A percentile compares a stretch with the other conserved stretches of the same genome.
Evolutionary conservation across 306 rosid genomes (phyloP).

Genomic region (Casuarina cunninghamiana): DNA sequence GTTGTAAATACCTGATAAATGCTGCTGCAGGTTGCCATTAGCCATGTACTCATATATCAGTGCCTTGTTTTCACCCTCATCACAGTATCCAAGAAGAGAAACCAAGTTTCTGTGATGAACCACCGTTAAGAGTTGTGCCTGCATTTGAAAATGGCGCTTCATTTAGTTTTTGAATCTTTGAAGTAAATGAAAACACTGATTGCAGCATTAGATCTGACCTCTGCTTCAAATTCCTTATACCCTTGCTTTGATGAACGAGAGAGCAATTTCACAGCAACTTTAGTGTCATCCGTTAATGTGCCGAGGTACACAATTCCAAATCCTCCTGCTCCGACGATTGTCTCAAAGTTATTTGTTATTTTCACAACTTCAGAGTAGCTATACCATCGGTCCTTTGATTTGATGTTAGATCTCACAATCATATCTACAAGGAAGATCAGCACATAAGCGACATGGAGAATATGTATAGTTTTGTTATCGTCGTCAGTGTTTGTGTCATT

Average conservation of each 20-base stretch:
- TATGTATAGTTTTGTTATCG: background rate
- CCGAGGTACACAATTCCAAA: conserved; percentile 48
- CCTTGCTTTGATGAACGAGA: conserved; percentile 44
- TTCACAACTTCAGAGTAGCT: conserved; percentile 23
- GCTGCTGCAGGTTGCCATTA: conserved; percentile 17
- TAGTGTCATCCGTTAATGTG: conserved; percentile 15
- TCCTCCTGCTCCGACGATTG: conserved; percentile 46
- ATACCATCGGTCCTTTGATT: conserved; percentile 25
- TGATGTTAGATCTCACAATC: background rate
- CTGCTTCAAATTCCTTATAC: conserved; percentile 33
- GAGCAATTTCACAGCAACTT: conserved; percentile 49
- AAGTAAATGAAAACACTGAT: background rate
- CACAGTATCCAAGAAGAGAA: too few relatives aligned
- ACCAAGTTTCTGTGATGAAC: too few relatives aligned
- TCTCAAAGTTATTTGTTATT: conserved; percentile 40
- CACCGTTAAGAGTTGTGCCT: too few relatives aligned
- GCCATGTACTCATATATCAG: conserved; percentile 8
- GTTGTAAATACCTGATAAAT: conserved; percentile 1
- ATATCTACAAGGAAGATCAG: background rate
- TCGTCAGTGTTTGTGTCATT: background rate
- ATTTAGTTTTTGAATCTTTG: background rate
- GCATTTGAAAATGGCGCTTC: too few relatives aligned
- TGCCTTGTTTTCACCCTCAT: too few relatives aligned
- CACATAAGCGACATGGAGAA: background rate
- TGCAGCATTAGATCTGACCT: conserved; percentile 14